Evolutionary conservation across 2,329 filamentous ascomycete species (phyloP).

Genomic region (Hawksworthiomyces lignivorus): DNA sequence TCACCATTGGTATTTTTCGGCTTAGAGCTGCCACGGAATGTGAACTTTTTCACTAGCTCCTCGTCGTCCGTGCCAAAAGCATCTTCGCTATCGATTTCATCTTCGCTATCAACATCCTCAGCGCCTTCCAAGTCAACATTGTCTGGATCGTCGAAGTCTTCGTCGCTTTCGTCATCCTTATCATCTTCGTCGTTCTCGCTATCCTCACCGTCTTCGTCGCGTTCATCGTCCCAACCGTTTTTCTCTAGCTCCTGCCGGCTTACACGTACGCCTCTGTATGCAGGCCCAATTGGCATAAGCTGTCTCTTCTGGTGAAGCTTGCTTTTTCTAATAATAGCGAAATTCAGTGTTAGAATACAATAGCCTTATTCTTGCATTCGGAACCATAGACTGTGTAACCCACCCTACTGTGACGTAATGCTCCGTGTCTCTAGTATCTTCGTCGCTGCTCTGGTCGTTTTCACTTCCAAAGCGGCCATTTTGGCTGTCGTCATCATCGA

Average conservation of each 20-base stretch:
- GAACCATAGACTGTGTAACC: conserved; percentile 18
- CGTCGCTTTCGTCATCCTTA: conserved; percentile 26
- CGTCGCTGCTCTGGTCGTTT: conserved; percentile 40
- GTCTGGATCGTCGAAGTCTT: conserved; percentile 48
- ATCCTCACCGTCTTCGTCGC: conserved; percentile 50
- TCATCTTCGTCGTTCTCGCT: conserved; percentile 39
- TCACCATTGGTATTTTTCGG: conserved; percentile 30
- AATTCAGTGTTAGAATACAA: not conserved
- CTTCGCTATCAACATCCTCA: conserved; percentile 42
- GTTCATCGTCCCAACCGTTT: conserved; percentile 44
- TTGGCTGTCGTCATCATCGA: conserved; percentile 39
- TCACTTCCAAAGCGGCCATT: conserved; percentile 32
- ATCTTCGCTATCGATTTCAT: conserved; percentile 54
- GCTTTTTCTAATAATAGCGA: conserved; percentile 53
- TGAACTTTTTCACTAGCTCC: conserved; percentile 70
- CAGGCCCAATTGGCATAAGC: conserved; percentile 60
- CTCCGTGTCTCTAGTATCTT: conserved; percentile 61
- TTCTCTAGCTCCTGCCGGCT: conserved; percentile 60
- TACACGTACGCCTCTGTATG: conserved; percentile 72
- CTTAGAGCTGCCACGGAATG: conserved; percentile 52
- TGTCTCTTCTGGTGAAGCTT: conserved; percentile 73
- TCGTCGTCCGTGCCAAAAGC: conserved; percentile 81
- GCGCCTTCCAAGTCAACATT: conserved; percentile 46
- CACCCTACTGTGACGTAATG: conserved; percentile 77
- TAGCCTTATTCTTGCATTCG: too few species aligned